phyloP scores from a whole-genome alignment of 2,329 filamentous ascomycete species.

The Neofusicoccum sp. region DNA sequence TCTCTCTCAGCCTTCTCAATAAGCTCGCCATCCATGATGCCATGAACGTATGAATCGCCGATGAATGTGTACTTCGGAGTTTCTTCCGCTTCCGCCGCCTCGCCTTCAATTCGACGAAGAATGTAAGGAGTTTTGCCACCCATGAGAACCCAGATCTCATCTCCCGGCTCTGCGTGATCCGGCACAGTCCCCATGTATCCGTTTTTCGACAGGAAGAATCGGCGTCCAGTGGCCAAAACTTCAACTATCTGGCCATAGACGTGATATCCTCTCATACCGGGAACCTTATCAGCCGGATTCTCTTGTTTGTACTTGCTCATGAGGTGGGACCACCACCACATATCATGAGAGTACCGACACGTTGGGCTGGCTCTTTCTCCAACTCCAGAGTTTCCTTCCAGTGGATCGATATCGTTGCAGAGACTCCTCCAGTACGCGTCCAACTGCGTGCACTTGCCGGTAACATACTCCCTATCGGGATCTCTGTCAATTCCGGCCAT shows the following conservation, averaged over 20 bases:
- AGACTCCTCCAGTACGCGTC: neutral
- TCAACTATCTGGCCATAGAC: no score
- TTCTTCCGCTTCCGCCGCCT: neutral
- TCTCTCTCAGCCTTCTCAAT: no score
- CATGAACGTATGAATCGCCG: slow-evolving; percentile 31
- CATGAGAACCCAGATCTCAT: neutral
- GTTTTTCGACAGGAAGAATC: neutral
- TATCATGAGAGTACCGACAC: no score
- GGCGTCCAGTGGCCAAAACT: neutral
- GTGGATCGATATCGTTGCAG: neutral
- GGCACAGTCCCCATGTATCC: neutral
- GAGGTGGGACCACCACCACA: neutral
- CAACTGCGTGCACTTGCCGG: neutral
- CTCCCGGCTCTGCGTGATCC: neutral
- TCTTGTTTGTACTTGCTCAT: no score
- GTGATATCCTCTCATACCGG: no score
- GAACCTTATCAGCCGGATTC: no score
- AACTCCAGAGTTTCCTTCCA: neutral
- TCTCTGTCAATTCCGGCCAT: no score
- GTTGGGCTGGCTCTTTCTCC: no score
- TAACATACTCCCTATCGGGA: neutral
- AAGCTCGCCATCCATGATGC: slow-evolving; percentile 29
- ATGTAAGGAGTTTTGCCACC: neutral
- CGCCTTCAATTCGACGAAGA: neutral
- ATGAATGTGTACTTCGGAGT: neutral